Conservation (phyloP, 768 basidiomycete genomes). For the Leucosporidium scottii region DNA sequence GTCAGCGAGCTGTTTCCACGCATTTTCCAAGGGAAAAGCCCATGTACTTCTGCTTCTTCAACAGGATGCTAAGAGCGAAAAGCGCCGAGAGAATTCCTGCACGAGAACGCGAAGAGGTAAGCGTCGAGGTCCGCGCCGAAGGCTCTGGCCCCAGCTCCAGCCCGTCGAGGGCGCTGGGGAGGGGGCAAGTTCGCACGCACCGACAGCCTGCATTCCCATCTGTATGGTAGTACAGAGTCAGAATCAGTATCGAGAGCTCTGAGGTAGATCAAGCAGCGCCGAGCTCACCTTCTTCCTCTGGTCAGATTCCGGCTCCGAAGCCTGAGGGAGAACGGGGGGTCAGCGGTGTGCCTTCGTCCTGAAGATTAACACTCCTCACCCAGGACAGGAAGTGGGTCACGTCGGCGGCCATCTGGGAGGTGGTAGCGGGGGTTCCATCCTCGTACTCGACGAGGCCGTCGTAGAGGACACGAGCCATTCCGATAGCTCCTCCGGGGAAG, state of each 20-base stretch:
- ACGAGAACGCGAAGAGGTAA: neutral
- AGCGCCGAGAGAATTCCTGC: neutral
- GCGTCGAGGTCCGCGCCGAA: neutral
- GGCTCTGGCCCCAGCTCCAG: constrained; percentile 51
- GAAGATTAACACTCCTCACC: neutral
- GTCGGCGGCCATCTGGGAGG: constrained; percentile 99
- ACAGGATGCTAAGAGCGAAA: constrained; percentile 24
- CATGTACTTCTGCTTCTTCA: constrained; percentile 33
- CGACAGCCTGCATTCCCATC: constrained; percentile 29
- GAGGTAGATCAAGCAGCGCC: constrained; percentile 48
- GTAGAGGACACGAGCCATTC: constrained; percentile 94
- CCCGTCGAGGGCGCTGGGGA: constrained; percentile 72
- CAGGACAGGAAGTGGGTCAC: constrained; percentile 48
- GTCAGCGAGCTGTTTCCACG: neutral
- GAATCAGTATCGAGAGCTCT: neutral
- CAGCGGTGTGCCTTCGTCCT: too few relatives aligned
- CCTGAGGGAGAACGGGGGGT: constrained; percentile 67
- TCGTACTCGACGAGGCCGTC: constrained; percentile 95
- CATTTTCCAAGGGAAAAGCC: neutral
- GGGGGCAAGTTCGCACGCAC: neutral
- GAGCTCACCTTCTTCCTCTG: constrained; percentile 94
- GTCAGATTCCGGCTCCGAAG: constrained; percentile 95
- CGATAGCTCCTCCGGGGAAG: constrained; percentile 97
- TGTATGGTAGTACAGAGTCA: neutral
- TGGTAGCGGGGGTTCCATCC: constrained; percentile 92